Evolutionary conservation across 371 early-diverging fungal genomes (phyloP).

Genomic region (Aphelidium insulamus): DNA sequence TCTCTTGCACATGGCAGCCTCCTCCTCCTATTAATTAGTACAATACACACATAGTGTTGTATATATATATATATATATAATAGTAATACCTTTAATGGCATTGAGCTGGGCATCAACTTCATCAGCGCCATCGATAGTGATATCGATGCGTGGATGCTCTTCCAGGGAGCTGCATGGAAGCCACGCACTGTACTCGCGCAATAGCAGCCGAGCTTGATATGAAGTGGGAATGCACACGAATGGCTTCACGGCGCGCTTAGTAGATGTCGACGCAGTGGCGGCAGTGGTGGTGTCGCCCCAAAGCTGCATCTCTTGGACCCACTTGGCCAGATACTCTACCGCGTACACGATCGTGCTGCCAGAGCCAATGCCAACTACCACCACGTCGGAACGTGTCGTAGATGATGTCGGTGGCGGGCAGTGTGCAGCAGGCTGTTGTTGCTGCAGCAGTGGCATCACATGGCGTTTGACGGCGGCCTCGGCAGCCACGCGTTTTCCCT

Average conservation of each 20-base stretch:
- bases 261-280: too few species aligned
- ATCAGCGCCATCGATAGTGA: slow-evolving; percentile 82
- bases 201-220: slow-evolving; percentile 55
- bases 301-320: slow-evolving; percentile 23
- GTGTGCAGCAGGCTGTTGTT: too few species aligned
- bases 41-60: too few species aligned
- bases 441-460: too few species aligned
- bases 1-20: slow-evolving; percentile 77
- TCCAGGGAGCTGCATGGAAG: slow-evolving; percentile 10
- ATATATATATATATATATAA: too few species aligned
- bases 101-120: slow-evolving; percentile 58
- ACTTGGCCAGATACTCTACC: slow-evolving; percentile 47
- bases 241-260: too few species aligned
- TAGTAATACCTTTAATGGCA: slow-evolving; percentile 81
- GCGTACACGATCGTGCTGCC: slow-evolving; percentile 75
- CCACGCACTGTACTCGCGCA: background rate
- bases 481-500: too few species aligned
- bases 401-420: too few species aligned
- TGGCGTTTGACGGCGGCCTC: too few species aligned
- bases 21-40: too few species aligned
- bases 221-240: slow-evolving; percentile 73
- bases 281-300: slow-evolving; percentile 16
- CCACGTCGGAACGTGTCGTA: too few species aligned
- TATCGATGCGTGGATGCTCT: slow-evolving; percentile 40
- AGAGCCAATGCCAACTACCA: slow-evolving; percentile 70